A percentile compares a stretch with the other conserved stretches of the same genome.
phyloP scores from a whole-genome alignment of 1,139 yeast genomes.

The Hemisphaericaspora xylofermentans region DNA sequence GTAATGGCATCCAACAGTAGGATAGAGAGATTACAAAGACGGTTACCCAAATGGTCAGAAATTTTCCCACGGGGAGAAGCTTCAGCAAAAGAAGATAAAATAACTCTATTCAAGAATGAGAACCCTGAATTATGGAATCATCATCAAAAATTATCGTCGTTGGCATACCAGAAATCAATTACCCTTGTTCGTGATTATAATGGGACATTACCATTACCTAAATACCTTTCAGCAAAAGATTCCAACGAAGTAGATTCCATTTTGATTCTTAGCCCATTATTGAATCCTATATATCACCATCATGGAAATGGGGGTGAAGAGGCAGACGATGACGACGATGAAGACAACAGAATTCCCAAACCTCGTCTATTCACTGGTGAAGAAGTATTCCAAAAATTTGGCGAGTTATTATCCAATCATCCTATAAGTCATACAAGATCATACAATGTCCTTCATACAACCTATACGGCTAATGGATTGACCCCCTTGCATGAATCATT shows the following conservation, averaged over 20 bases:
- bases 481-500: constrained; percentile 57
- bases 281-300: constrained; percentile 50
- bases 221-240: constrained; percentile 26
- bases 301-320: constrained; percentile 7
- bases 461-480: constrained; percentile 66
- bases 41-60: constrained; percentile 48
- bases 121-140: constrained; percentile 37
- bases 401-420: constrained; percentile 40
- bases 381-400: constrained; percentile 56
- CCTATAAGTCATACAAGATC: constrained; percentile 25
- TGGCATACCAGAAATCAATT: constrained; percentile 54
- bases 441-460: constrained; percentile 57
- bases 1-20: constrained; percentile 43
- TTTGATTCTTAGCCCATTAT: constrained; percentile 53
- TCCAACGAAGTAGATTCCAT: constrained; percentile 31
- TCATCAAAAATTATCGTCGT: constrained; percentile 46
- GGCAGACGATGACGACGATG: not conserved
- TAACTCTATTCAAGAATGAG: constrained; percentile 25
- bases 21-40: constrained; percentile 44
- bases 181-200: constrained; percentile 59
- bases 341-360: constrained; percentile 6
- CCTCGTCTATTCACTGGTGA: constrained; percentile 48
- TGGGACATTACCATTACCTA: constrained; percentile 51
- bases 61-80: constrained; percentile 41
- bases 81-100: constrained; percentile 27